phyloP scores from a whole-genome alignment of 1,139 yeast genomes.

The Geotrichum carabidarum region DNA sequence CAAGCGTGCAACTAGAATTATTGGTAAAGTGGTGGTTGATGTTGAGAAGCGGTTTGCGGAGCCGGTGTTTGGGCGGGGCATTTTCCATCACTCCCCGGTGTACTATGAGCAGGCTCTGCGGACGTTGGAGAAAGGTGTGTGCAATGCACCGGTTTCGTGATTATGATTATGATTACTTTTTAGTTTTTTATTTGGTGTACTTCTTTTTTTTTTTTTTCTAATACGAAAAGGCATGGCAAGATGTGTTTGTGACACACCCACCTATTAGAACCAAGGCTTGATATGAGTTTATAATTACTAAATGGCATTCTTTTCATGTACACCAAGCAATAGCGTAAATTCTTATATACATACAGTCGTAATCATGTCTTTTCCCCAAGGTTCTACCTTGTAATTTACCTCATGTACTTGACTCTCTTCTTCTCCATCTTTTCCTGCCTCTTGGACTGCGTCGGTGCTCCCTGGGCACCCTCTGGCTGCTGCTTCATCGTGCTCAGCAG shows the following conservation, averaged over 20 bases:
- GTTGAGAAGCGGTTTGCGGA: conserved; percentile 36
- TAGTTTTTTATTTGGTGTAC: not conserved
- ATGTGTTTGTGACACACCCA: not conserved
- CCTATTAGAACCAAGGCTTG: too few species aligned
- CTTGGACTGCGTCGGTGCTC: conserved; percentile 40
- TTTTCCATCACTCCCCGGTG: conserved; percentile 36
- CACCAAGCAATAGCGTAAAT: too few species aligned
- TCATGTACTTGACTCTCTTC: conserved; percentile 25
- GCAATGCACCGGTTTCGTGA: conserved; percentile 25
- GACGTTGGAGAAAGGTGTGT: conserved; percentile 32
- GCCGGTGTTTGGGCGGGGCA: conserved; percentile 36
- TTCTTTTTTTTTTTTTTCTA: not conserved
- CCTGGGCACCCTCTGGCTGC: conserved; percentile 5
- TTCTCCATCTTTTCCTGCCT: conserved; percentile 52
- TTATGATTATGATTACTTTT: not conserved
- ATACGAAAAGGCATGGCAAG: not conserved
- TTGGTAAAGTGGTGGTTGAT: conserved; percentile 32
- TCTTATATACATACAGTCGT: not conserved
- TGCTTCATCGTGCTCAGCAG: conserved; percentile 22
- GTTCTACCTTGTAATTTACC: not conserved
- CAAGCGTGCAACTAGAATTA: conserved; percentile 32
- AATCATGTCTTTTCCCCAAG: not conserved
- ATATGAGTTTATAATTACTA: too few species aligned
- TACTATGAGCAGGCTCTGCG: conserved; percentile 35
- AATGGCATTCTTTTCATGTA: too few species aligned